Base-by-base conservation (phyloP, 331 rosid species). In the Erythrophleum ivorense region DNA sequence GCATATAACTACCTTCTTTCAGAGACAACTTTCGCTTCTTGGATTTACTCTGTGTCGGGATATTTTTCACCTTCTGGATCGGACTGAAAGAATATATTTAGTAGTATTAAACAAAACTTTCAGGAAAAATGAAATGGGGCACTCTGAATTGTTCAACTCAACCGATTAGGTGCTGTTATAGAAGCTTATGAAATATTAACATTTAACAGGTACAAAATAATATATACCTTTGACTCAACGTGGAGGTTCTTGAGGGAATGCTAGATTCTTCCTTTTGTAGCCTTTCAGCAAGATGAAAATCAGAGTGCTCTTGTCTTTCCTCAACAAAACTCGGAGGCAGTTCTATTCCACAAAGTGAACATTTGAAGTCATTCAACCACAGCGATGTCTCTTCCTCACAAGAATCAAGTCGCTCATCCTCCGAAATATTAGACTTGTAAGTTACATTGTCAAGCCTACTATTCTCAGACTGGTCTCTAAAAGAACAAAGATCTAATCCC, bases 241-340 rank as follows among this genome's bases (percentile, higher is more conserved):
- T 9, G 60, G 59, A 41, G 66, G 80, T 71, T 80, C 83, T 70
- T 18, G 71, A 87, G 74, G 40, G 85, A 71, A 58, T 74, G 77
- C 88, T 77, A 66, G 98, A 91, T 84, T 93, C 99, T 74, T 90
- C 97, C 29, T 78, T 81, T 85, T 95, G 99, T 86, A 95, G 94
- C 87, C 87, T 91, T 85, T 93, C 90, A 5, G 99, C 99, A 63
- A 93, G 89, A 86, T 92, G 97, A 81, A 94, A 92, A 86, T 92
- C 97, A 48, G 85, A 76, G 81, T 94, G 97, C 84, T 92, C 91
- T 87, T 84, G 89, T 59, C 97, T 88, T 87, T 94, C 98, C 75
- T 85, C 88, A 29, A 84, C 85, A 80, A 90, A 92, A 89, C 85
- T 89, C 46, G 85, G 88, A 43, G 98, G 97, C 82, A 95, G 77